Evolutionary conservation across 2,329 filamentous ascomycete genomes (phyloP), one percentile per base, ranked within the genome.

Genomic region (Hymenoscyphus albidus): DNA sequence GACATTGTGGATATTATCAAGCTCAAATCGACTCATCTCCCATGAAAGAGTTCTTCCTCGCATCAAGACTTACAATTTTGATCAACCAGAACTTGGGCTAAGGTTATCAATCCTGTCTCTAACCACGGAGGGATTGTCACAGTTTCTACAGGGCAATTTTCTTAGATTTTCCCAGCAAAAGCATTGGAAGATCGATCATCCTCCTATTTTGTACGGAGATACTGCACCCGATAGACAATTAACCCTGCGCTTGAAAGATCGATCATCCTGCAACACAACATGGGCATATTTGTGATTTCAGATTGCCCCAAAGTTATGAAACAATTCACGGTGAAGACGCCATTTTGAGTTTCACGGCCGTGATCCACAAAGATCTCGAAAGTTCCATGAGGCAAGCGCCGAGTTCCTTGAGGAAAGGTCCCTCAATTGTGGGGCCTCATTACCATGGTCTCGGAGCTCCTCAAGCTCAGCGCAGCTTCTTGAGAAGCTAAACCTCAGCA

Each of bases 351-450:
- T 22, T 22, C 3, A 54, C 4, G 10, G 18, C 48, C 48, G 48
- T 54, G 48, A 54, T 54, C 48, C 48, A 54, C 48, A 54, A 54
- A 54, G 18, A 22, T 54, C 48, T 54, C 48, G 48, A 54, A 54
- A 54, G 48, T 54, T 54, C 48, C 48, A 27, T 22, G 18, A 12
- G n/a, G 44, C 48, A 54, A 14, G 48, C 22, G 48, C 48, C 22
- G 18, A 18, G 18, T 22, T 12, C 48, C 44, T 22, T 22, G 44
- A 35, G 35, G n/a, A 51, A 51, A 22, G n/a, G 48, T 54, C 18
- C 22, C 10, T 27, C 22, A 18, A 54, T 27, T 54, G 48, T 27
- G 48, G 48, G 48, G 48, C 48, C 12, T 54, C 18, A 18, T 54
- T 54, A 54, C 48, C 48, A 22, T 54, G 48, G 48, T 12, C 18